Evolutionary conservation across 1,284 basidiomycete genomes (phyloP), one percentile per base, ranked within the genome.

Genomic region (Cryptococcus jaspeensis): DNA sequence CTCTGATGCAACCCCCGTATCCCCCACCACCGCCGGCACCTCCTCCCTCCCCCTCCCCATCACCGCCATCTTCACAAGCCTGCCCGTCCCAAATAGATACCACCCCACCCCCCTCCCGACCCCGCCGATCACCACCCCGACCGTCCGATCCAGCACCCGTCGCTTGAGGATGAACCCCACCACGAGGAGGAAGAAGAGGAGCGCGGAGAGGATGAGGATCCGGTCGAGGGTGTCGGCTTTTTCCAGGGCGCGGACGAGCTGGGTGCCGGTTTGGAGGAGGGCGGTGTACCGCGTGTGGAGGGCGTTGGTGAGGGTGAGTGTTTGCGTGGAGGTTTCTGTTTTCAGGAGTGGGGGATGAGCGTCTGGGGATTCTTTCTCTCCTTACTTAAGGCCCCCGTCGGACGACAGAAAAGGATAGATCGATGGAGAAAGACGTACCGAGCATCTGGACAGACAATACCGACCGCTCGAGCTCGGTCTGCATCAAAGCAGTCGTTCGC

Each of bases 161-260:
- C 91, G 85, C 75, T 95, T 92, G 63, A 96, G 71, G 63, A 96
- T 87, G 68, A 90, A 93, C 13, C 87, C 81, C 9, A 92, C 85
- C 37, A 89, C 87, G n/a, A 92, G 82, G 55, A 87, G 65, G 79
- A 96, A 96, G 75, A 96, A 89, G 16, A 80, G 69, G 35, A 96
- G 84, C 0, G 85, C 89, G 5, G 85, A 81, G 54, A 90, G 77
- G 62, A 97, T 87, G 60, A 95, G 79, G 37, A 93, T 74, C 7
- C 92, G 87, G 79, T 97, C 92, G n/a, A 93, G 80, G 85, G 89
- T 88, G 80, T 96, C 92, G 6, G 91, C 85, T 59, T 87, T 86
- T 76, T 94, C 88, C 44, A 97, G 85, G 0, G 87, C 85, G 16
- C 87, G 88, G 62, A 96, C 86, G 58, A 96, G 84, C 39, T 87